Evolutionary conservation across 768 basidiomycete genomes (phyloP), one percentile per base, ranked within the genome.

Genomic region (Xanthoconium stramineum): DNA sequence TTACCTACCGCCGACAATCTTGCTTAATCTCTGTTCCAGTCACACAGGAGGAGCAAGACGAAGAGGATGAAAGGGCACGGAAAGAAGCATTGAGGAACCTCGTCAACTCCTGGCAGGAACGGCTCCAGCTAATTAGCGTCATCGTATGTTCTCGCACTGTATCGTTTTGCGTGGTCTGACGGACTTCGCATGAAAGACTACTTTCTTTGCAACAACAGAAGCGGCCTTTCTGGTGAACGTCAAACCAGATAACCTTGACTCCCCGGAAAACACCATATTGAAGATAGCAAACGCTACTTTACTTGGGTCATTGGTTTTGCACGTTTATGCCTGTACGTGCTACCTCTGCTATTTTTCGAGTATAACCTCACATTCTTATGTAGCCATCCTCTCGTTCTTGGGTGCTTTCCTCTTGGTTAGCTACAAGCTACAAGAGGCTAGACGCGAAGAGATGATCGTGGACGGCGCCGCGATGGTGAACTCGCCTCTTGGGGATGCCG

Each of bases 151-250:
- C 29, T 52, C 6, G 1, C 33, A 28, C 37, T n/a, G 17, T 30
- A 6, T 10, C 42, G 3, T 39, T 40, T 11, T 24, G 24, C 35
- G 33, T n/a, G 17, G 24, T 55, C 35, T 53, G 35, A 63, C 8
- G 28, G 5, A 39, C 24, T 53, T 12, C 9, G 19, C n/a, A n/a
- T 52, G 36, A 13, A 54, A 85, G 83, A 82, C 83, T 1, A 85
- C 83, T 0, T 85, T 85, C 65, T 84, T 85, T 55, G 83, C 83
- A 2, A 78, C 83, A 0, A 80, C 76, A 17, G 83, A 84, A 64
- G 78, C 81, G 0, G 79, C 76, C 32, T 69, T 84, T 65, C 68
- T 85, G 13, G 75, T 76, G 29, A 79, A 72, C 53, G 64, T 80
- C 0, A 73, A 74, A 13, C 77, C 76, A 0, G 52, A 4, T 3